Percentiles rank a stretch among this genome's conserved stretches.
phyloP scores from a whole-genome alignment of 495 filamentous ascomycete genomes.

The Trichoderma virens region DNA sequence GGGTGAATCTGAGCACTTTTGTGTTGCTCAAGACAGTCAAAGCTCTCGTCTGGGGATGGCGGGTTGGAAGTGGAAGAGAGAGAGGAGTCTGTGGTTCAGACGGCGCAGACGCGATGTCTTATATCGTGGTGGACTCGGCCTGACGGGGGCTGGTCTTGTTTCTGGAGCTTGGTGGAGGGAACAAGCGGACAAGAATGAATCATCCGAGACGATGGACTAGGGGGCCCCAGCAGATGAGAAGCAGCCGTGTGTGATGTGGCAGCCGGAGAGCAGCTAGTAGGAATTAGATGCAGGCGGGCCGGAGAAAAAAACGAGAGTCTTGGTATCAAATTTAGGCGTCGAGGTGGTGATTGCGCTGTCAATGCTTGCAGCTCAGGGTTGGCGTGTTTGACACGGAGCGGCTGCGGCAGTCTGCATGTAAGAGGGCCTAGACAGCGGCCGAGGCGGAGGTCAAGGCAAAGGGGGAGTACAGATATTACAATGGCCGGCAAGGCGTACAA shows the following conservation, averaged over 20 bases:
- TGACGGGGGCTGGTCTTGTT: not conserved
- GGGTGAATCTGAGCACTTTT: not conserved
- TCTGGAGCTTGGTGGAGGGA: not conserved
- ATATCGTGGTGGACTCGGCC: not conserved
- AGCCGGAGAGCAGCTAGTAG: not conserved
- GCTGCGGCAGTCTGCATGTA: not conserved
- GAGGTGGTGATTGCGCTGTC: not conserved
- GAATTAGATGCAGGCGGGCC: slow-evolving; percentile 3
- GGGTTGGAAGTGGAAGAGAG: not conserved
- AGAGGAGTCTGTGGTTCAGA: not conserved
- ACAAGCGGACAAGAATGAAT: not conserved
- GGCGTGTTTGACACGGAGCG: slow-evolving; percentile 1
- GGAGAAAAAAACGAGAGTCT: not conserved
- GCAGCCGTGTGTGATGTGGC: not conserved
- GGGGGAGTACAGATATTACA: not conserved
- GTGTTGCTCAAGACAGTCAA: not conserved
- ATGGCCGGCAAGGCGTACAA: not conserved
- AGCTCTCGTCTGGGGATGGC: not conserved
- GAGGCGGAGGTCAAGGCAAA: not conserved
- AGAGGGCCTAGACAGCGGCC: not conserved
- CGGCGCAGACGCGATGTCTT: not conserved
- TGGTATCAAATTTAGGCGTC: not conserved
- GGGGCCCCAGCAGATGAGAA: slow-evolving; percentile 1
- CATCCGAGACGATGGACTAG: not conserved
- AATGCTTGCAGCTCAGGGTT: not conserved